phyloP scores from a whole-genome alignment of 2,329 filamentous ascomycete species.

The Biscogniauxia marginata region DNA sequence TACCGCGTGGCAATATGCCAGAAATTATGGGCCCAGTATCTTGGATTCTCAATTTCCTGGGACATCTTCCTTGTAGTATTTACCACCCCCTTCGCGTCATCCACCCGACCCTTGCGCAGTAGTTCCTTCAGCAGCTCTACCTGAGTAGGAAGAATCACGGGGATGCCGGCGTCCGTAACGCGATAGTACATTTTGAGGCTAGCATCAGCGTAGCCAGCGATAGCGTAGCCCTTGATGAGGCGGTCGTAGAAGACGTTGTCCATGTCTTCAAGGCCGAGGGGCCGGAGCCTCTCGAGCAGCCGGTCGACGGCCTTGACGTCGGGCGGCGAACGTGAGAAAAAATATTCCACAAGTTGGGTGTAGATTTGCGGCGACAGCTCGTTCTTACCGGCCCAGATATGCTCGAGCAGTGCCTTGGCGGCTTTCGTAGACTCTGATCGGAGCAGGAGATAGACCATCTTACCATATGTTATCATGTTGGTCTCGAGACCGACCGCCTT shows the following conservation, averaged over 20 bases:
- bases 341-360: conserved; percentile 69
- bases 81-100: conserved; percentile 26
- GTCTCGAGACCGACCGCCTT: conserved; percentile 54
- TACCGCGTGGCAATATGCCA: conserved; percentile 21
- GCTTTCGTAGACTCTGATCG: conserved; percentile 45
- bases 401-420: conserved; percentile 59
- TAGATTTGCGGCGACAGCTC: conserved; percentile 64
- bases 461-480: conserved; percentile 64
- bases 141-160: conserved; percentile 44
- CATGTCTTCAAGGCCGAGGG: conserved; percentile 31
- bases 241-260: conserved; percentile 49
- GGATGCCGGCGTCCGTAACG: conserved; percentile 40
- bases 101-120: conserved; percentile 16
- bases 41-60: conserved; percentile 9
- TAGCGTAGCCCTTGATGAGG: conserved; percentile 62
- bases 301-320: conserved; percentile 58
- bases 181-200: conserved; percentile 51
- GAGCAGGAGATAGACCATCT: conserved; percentile 66
- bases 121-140: conserved; percentile 40
- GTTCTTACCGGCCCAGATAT: conserved; percentile 57
- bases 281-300: conserved; percentile 52
- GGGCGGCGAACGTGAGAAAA: conserved; percentile 58
- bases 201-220: conserved; percentile 46
- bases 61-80: conserved; percentile 21
- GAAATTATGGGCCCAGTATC: conserved; percentile 28